A percentile compares a stretch with the other conserved stretches of the same genome.
phyloP scores from a whole-genome alignment of 768 basidiomycete genomes.

The Suillus tomentosus region DNA sequence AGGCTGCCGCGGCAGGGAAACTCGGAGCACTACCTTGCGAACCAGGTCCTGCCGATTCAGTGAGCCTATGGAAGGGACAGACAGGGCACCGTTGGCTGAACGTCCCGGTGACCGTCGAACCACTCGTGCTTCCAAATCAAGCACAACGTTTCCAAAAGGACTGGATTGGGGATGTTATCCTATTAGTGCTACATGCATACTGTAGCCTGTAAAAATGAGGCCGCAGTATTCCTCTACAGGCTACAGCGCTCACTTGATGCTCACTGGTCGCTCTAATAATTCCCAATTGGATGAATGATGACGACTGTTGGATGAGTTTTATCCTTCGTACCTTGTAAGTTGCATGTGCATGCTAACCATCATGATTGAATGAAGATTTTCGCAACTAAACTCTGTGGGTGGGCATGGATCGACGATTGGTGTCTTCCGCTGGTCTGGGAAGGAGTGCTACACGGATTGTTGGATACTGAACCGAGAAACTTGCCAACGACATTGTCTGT shows the following conservation, averaged over 20 bases:
- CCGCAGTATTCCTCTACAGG: no score
- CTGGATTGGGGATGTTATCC: conserved; percentile 60
- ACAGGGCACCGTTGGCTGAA: conserved; percentile 88
- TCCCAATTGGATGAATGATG: no score
- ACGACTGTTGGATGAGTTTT: no score
- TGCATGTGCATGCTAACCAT: not conserved
- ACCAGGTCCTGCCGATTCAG: conserved; percentile 92
- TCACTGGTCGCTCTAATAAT: no score
- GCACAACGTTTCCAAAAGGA: conserved; percentile 38
- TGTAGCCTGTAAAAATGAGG: no score
- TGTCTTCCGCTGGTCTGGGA: not conserved
- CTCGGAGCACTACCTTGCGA: conserved; percentile 85
- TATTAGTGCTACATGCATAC: conserved; percentile 22
- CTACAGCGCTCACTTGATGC: no score
- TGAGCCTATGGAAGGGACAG: conserved; percentile 96
- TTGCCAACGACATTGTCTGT: not conserved
- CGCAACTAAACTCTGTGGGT: not conserved
- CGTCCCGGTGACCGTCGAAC: conserved; percentile 70
- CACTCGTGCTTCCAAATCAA: conserved; percentile 7
- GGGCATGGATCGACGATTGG: not conserved
- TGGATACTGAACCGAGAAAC: not conserved
- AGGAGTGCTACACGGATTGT: not conserved
- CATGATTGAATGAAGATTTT: not conserved
- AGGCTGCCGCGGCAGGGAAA: conserved; percentile 46
- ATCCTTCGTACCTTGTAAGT: not conserved